Conservation (phyloP, 2,329 filamentous ascomycete genomes). For the Colletotrichum scovillei region DNA sequence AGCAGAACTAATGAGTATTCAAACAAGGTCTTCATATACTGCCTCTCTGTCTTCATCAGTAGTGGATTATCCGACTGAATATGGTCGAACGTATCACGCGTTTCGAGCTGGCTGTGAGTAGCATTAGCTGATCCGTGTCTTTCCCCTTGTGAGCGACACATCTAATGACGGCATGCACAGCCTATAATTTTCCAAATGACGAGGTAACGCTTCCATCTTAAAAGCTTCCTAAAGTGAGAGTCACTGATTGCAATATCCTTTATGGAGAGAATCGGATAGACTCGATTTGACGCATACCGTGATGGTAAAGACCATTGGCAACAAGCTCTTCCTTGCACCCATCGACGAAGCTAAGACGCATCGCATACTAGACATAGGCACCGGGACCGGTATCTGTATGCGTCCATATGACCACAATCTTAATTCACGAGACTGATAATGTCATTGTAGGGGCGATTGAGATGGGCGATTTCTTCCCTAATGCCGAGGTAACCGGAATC, state of each 20-base stretch:
- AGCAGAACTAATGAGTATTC: background rate
- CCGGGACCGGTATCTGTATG: conserved; percentile 69
- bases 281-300: conserved; percentile 1
- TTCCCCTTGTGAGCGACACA: background rate
- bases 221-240: no score
- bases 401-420: background rate
- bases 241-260: background rate
- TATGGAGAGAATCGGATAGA: conserved; percentile 13
- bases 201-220: conserved; percentile 33
- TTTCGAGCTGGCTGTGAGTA: conserved; percentile 17
- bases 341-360: conserved; percentile 7
- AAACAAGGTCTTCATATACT: background rate
- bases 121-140: background rate
- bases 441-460: conserved; percentile 2
- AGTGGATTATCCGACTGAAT: conserved; percentile 16
- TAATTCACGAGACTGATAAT: background rate
- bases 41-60: conserved; percentile 14
- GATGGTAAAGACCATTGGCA: conserved; percentile 2
- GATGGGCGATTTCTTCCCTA: conserved; percentile 2
- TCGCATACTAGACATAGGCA: conserved; percentile 67
- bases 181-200: conserved; percentile 49
- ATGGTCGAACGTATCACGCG: conserved; percentile 27
- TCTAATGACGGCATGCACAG: background rate
- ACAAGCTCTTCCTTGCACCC: conserved; percentile 16
- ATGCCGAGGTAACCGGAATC: conserved; percentile 11